Percentiles rank a stretch among this genome's conserved stretches.
Evolutionary conservation across 139 green algal species (phyloP).

Genomic region (Auxenochlorella pyrenoidosa): DNA sequence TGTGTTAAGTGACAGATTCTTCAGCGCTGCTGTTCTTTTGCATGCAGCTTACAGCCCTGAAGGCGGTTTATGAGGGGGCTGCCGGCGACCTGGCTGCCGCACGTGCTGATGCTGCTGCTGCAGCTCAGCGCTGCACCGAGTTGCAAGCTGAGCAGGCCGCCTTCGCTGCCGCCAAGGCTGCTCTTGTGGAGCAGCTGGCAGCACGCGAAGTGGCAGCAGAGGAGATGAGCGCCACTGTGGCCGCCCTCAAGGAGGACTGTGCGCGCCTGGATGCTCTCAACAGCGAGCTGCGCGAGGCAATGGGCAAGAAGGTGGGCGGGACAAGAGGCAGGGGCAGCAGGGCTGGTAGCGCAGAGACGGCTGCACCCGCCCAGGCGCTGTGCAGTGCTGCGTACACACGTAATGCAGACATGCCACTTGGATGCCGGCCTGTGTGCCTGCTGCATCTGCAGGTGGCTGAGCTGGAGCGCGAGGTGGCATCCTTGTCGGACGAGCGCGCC

Average conservation of each 20-base stretch:
- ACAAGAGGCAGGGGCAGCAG: no score
- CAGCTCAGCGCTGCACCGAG: not conserved
- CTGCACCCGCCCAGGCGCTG: no score
- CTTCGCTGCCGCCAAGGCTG: not conserved
- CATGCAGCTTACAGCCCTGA: not conserved
- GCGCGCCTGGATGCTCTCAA: not conserved
- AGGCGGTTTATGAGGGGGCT: not conserved
- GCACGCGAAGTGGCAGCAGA: conserved; percentile 12
- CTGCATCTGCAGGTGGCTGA: not conserved
- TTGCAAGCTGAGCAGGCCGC: conserved; percentile 1
- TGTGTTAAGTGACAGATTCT: no score
- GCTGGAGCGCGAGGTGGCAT: not conserved
- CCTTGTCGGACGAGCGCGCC: conserved; percentile 26
- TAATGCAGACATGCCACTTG: not conserved
- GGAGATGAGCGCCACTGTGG: not conserved
- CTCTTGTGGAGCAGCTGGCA: conserved; percentile 13
- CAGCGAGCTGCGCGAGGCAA: not conserved
- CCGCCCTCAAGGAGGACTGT: not conserved
- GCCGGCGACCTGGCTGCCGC: not conserved
- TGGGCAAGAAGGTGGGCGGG: conserved; percentile 25
- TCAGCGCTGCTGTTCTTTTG: no score
- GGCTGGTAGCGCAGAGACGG: no score
- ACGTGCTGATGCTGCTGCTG: not conserved
- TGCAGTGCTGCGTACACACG: no score
- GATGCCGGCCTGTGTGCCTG: not conserved